These are phyloP conservation scores for Leonotis leonurus DNA, from an alignment of 257 asterid genomes.

Conservation along the genomic window DNA sequence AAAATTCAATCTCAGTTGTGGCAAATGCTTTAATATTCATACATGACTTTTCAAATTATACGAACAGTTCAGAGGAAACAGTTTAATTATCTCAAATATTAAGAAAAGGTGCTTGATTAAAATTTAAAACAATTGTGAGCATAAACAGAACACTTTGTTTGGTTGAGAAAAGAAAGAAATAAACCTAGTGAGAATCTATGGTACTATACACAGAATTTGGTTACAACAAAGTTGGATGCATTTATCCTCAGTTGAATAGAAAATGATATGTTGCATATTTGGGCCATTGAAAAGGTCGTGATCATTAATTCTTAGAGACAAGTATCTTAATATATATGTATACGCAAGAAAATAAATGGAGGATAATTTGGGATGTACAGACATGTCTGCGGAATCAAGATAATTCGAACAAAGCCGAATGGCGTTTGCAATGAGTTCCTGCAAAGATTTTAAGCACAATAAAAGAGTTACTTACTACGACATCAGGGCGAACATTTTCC, in stretches of 20 bases:
- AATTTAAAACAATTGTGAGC: too few relatives aligned
- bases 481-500: conserved; percentile 88
- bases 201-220: neutral
- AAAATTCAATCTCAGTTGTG: neutral
- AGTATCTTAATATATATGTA: neutral
- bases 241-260: neutral
- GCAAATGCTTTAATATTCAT: neutral
- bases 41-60: neutral
- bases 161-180: neutral
- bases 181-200: neutral
- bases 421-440: neutral
- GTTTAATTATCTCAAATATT: neutral
- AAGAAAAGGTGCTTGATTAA: too few relatives aligned
- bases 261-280: neutral
- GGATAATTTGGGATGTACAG: neutral
- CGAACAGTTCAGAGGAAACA: neutral
- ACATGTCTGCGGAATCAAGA: neutral
- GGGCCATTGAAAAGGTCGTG: neutral
- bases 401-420: neutral
- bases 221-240: neutral
- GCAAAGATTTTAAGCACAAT: conserved; percentile 4
- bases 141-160: neutral
- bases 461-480: conserved; percentile 54
- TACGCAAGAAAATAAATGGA: neutral
- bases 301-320: neutral